These are phyloP conservation scores for Didymella sp. DNA, from an alignment of 2,329 filamentous ascomycete genomes.

Conservation along the genomic window DNA sequence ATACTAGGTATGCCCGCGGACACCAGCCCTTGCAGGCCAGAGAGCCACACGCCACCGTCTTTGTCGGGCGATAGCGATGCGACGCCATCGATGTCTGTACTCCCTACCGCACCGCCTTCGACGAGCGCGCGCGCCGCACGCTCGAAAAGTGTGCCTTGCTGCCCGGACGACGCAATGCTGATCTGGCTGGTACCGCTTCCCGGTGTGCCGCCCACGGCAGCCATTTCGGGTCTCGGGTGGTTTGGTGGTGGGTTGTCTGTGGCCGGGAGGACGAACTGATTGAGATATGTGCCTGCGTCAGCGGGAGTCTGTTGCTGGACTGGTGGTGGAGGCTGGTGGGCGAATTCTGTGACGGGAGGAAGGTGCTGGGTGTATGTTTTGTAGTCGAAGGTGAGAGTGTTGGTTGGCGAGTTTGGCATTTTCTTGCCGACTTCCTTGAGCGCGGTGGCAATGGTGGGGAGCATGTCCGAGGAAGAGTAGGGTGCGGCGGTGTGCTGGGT, in stretches of 20 bases:
- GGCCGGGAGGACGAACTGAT: slow-evolving; percentile 48
- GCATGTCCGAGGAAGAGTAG: slow-evolving; percentile 40
- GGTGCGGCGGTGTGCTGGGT: slow-evolving; percentile 19
- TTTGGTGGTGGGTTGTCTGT: slow-evolving; percentile 45
- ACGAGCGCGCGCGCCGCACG: slow-evolving; percentile 47
- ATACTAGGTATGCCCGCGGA: slow-evolving; percentile 28
- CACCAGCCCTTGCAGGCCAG: slow-evolving; percentile 46
- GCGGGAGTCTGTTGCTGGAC: slow-evolving; percentile 42
- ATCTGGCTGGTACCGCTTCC: slow-evolving; percentile 41
- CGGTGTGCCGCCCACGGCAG: slow-evolving; percentile 45
- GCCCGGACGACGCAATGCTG: slow-evolving; percentile 36
- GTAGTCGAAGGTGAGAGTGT: slow-evolving; percentile 36
- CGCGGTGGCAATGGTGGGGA: slow-evolving; percentile 47
- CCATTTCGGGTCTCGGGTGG: slow-evolving; percentile 45
- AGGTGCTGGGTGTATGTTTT: slow-evolving; percentile 31
- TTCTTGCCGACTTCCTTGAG: slow-evolving; percentile 48
- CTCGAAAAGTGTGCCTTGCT: slow-evolving; percentile 27
- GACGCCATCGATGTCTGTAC: slow-evolving; percentile 44
- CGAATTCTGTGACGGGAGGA: slow-evolving; percentile 32
- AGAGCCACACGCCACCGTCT: slow-evolving; percentile 45
- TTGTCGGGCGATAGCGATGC: slow-evolving; percentile 45
- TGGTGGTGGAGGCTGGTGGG: slow-evolving; percentile 22
- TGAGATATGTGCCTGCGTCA: slow-evolving; percentile 45
- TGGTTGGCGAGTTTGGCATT: slow-evolving; percentile 35
- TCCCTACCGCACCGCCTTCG: slow-evolving; percentile 40